Evolutionary conservation across 208 protist species (phyloP), one percentile per base, ranked within the genome.

Genomic region (Polymyxa betae): DNA sequence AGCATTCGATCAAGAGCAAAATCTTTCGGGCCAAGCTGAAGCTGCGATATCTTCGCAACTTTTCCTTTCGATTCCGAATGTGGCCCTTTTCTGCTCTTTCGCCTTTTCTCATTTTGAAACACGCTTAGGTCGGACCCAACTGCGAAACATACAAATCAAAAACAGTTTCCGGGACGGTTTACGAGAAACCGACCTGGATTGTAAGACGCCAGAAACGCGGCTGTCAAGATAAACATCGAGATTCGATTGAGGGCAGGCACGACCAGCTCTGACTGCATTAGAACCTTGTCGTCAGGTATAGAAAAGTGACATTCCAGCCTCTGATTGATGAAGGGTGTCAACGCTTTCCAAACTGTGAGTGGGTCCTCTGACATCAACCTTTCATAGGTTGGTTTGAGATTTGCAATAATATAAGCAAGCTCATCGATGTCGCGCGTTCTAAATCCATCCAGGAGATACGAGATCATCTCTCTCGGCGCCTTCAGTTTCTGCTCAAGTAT

Each of bases 161-260:
- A 35, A 82, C n/a, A 82, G 72, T n/a, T 43, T 35, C 29, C 54
- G 54, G 29, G 16, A 66, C 29, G 29, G 54, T n/a, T n/a, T n/a
- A n/a, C n/a, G n/a, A n/a, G n/a, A n/a, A n/a, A 82, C n/a, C n/a
- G 5, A 82, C 72, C 40, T 82, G 72, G 72, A n/a, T 82, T 82
- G n/a, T 82, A 82, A 20, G 72, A 82, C 5, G 72, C 72, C n/a
- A 82, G 40, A n/a, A 82, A 82, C n/a, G 72, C 5, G 5, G 72
- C 72, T 20, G 35, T n/a, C 72, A 82, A 43, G 5, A 82, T 35
- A 66, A 66, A 66, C 54, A 32, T 66, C 54, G 54, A 66, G 72
- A 82, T 12, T 35, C n/a, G 5, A 5, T 5, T 38, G 16, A 82
- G 40, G 16, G 5, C 16, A 40, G 72, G 5, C 10, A 43, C 12